phyloP scores from a whole-genome alignment of 164 flowering plant genomes.

The Brasenia schreberi region DNA sequence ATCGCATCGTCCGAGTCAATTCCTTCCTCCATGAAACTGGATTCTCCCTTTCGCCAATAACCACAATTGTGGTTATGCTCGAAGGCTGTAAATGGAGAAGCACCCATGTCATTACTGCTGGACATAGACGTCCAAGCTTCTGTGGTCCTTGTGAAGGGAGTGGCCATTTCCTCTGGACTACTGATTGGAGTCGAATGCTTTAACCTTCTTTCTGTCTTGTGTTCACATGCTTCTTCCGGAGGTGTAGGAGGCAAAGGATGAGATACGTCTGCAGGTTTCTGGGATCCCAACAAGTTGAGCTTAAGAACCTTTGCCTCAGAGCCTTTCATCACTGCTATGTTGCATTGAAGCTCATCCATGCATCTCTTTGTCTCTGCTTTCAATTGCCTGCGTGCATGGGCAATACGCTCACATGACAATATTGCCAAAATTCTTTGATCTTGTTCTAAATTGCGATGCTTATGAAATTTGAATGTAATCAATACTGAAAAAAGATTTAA shows the following conservation, averaged over 20 bases:
- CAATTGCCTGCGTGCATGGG: slow-evolving; percentile 41
- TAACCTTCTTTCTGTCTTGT: slow-evolving; percentile 18
- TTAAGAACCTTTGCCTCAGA: slow-evolving; percentile 71
- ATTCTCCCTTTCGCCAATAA: slow-evolving; percentile 18
- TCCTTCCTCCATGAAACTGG: slow-evolving; percentile 7
- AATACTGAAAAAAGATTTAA: too few relatives aligned
- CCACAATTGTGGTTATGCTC: slow-evolving; percentile 63
- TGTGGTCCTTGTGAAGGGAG: slow-evolving; percentile 31
- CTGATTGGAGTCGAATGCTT: slow-evolving; percentile 74
- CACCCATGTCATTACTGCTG: slow-evolving; percentile 19
- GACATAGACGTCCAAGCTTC: slow-evolving; percentile 21
- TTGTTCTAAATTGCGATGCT: too few relatives aligned
- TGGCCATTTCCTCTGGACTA: slow-evolving; percentile 63
- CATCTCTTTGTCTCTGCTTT: slow-evolving; percentile 66
- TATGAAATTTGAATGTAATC: too few relatives aligned
- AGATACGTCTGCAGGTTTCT: slow-evolving; percentile 34
- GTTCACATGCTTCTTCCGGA: slow-evolving; percentile 11
- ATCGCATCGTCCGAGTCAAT: slow-evolving; percentile 8
- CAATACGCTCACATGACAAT: background rate
- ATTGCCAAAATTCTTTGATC: background rate
- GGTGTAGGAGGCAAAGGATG: slow-evolving; percentile 38
- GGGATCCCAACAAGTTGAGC: slow-evolving; percentile 44
- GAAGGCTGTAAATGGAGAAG: slow-evolving; percentile 36
- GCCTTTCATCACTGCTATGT: slow-evolving; percentile 69
- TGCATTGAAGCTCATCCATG: slow-evolving; percentile 77